Evolutionary conservation across 2,329 filamentous ascomycete genomes (phyloP).

Genomic region (Lachnellula occidentalis): DNA sequence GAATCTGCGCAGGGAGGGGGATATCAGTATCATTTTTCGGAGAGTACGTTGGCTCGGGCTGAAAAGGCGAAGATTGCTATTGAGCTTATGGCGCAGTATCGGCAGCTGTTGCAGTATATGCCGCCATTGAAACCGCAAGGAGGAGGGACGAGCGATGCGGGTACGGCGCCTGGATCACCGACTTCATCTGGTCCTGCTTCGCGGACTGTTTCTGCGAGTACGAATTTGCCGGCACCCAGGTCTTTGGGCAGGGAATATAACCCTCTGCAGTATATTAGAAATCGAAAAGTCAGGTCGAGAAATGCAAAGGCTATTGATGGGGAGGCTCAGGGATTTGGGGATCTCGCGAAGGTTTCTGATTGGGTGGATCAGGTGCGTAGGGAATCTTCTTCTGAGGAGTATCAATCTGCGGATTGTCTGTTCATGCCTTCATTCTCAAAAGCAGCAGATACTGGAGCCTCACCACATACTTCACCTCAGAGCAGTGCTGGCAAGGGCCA

Average conservation of each 20-base stretch:
- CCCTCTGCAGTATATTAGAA: slow-evolving; percentile 86
- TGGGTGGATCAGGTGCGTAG: slow-evolving; percentile 67
- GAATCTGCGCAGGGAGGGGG: slow-evolving; percentile 38
- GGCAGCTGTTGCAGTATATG: slow-evolving; percentile 70
- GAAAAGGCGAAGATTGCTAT: slow-evolving; percentile 81
- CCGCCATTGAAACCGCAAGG: slow-evolving; percentile 60
- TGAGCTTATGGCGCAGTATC: slow-evolving; percentile 79
- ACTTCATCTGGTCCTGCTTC: slow-evolving; percentile 27
- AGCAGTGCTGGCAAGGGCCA: slow-evolving; percentile 36
- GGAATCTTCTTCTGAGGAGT: slow-evolving; percentile 18
- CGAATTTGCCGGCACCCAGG: slow-evolving; percentile 8
- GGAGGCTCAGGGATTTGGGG: slow-evolving; percentile 69
- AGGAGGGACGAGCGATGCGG: slow-evolving; percentile 37
- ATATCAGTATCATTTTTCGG: slow-evolving; percentile 64
- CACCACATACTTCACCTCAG: slow-evolving; percentile 32
- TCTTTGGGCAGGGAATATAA: slow-evolving; percentile 71
- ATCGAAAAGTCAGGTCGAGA: slow-evolving; percentile 76
- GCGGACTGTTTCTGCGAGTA: slow-evolving; percentile 34
- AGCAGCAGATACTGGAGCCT: slow-evolving; percentile 21
- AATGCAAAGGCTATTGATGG: slow-evolving; percentile 71
- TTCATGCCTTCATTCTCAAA: slow-evolving; percentile 38
- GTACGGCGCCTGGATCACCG: slow-evolving; percentile 11
- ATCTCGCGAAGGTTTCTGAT: slow-evolving; percentile 62
- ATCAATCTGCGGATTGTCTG: slow-evolving; percentile 32
- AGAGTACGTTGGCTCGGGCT: slow-evolving; percentile 73